A percentile compares a stretch with the other conserved stretches of the same genome.
These are phyloP conservation scores for Xerophyta viscosa DNA, from an alignment of 106 monocot species.

Conservation along the genomic window DNA sequence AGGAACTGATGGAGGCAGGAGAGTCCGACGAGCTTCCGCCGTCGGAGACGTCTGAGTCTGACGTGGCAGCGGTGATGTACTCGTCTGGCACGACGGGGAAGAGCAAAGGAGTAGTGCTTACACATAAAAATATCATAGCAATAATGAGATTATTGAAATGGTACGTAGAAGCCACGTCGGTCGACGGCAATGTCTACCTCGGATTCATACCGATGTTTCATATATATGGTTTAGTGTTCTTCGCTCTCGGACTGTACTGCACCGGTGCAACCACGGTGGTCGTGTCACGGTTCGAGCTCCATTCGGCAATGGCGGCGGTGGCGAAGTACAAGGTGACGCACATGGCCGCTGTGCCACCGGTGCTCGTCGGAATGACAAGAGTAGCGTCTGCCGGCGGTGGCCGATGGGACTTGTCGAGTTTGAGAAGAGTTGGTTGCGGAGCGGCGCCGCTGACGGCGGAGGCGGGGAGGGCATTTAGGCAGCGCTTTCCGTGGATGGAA, in stretches of 20 bases:
- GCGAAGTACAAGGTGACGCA: conserved; percentile 19
- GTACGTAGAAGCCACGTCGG: conserved; percentile 4
- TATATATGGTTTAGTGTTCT: conserved; percentile 26
- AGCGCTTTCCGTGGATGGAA: conserved; percentile 27
- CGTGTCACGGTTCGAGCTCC: conserved; percentile 20
- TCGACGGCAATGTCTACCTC: conserved; percentile 9
- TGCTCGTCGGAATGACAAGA: conserved; percentile 25
- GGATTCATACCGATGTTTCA: conserved; percentile 38
- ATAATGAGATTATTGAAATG: not conserved
- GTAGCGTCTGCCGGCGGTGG: no score
- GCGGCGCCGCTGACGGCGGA: conserved; percentile 11
- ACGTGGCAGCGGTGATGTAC: conserved; percentile 35
- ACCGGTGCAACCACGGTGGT: conserved; percentile 24
- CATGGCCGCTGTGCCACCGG: conserved; percentile 26
- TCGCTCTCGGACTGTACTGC: conserved; percentile 12
- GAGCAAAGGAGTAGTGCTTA: conserved; percentile 40
- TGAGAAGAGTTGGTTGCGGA: conserved; percentile 16
- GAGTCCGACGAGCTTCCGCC: conserved; percentile 1
- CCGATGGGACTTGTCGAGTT: conserved; percentile 11
- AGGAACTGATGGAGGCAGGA: conserved; percentile 18
- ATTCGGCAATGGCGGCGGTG: conserved; percentile 10
- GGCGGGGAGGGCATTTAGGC: conserved; percentile 7
- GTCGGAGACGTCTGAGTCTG: conserved; percentile 7
- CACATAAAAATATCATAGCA: conserved; percentile 36
- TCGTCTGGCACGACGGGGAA: conserved; percentile 36